A percentile compares a stretch with the other conserved stretches of the same genome.
Conservation (phyloP, 495 filamentous ascomycete genomes). For the Neurospora sp. region DNA sequence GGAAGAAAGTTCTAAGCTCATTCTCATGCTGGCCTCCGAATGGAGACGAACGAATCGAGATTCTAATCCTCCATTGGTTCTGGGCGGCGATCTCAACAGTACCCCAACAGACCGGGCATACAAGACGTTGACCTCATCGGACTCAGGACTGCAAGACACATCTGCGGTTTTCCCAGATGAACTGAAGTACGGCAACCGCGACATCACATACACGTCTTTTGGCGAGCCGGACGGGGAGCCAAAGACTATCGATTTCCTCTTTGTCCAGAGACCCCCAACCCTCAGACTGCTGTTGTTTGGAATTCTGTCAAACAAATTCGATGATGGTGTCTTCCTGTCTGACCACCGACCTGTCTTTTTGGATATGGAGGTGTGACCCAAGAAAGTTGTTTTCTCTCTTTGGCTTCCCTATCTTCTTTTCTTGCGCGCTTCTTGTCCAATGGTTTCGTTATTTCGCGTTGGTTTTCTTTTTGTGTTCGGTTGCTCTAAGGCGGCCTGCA, state of each 20-base stretch:
- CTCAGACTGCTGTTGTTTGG: constrained; percentile 34
- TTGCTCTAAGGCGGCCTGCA: background rate
- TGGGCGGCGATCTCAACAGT: constrained; percentile 76
- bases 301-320: constrained; percentile 52
- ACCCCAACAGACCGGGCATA: constrained; percentile 57
- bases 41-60: constrained; percentile 9
- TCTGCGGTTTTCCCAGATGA: constrained; percentile 13
- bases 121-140: constrained; percentile 32
- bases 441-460: background rate
- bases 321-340: constrained; percentile 59
- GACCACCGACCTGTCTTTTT: constrained; percentile 69
- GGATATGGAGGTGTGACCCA: constrained; percentile 37
- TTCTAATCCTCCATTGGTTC: constrained; percentile 39
- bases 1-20: constrained; percentile 32
- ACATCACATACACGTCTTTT: constrained; percentile 59
- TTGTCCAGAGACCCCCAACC: constrained; percentile 8
- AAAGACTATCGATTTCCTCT: constrained; percentile 24
- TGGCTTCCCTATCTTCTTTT: background rate
- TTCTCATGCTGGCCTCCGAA: constrained; percentile 33
- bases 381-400: background rate
- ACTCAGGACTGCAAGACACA: constrained; percentile 20
- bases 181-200: constrained; percentile 19
- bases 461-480: background rate
- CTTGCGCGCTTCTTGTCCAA: background rate
- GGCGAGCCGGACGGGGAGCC: constrained; percentile 21